phyloP scores from a whole-genome alignment of 768 basidiomycete species.

The Neoboletus brunneissimus region DNA sequence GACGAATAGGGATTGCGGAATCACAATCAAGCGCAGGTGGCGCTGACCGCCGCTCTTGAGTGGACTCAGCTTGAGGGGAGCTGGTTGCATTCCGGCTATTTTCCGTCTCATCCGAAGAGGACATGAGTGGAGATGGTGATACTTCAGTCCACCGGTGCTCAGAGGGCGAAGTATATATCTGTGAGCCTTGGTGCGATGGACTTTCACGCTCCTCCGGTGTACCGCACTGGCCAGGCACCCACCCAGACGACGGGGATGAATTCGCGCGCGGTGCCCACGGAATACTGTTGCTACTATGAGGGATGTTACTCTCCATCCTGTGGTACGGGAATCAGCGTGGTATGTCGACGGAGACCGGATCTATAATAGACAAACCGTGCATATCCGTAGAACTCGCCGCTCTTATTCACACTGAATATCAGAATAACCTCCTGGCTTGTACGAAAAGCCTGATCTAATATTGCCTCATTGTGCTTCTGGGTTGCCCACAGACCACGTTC shows the following conservation, averaged over 20 bases:
- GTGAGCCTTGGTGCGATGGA: constrained; percentile 7
- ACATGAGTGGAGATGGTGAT: constrained; percentile 38
- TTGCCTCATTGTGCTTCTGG: constrained; percentile 87
- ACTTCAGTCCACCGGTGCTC: constrained; percentile 40
- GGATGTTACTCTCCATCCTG: constrained; percentile 68
- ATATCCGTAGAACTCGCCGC: constrained; percentile 93
- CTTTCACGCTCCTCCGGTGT: constrained; percentile 14
- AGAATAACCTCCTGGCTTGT: constrained; percentile 85
- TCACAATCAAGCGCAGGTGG: constrained; percentile 49
- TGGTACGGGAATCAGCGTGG: not conserved
- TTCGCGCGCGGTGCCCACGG: constrained; percentile 54
- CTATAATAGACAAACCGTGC: constrained; percentile 56
- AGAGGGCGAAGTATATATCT: constrained; percentile 35
- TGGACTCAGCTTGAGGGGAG: not conserved
- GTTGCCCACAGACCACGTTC: constrained; percentile 86
- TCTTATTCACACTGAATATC: constrained; percentile 91
- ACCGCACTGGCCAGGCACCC: not conserved
- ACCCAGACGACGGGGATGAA: constrained; percentile 31
- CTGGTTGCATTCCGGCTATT: not conserved
- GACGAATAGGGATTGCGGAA: constrained; percentile 32
- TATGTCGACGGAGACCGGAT: constrained; percentile 11
- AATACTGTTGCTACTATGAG: constrained; percentile 46
- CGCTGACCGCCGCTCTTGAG: constrained; percentile 39
- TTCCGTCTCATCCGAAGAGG: constrained; percentile 2
- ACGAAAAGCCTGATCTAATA: constrained; percentile 91